Evolutionary conservation across 2,329 filamentous ascomycete genomes (phyloP), one percentile per base, ranked within the genome.

Genomic region (Sporothrix schenckii): DNA sequence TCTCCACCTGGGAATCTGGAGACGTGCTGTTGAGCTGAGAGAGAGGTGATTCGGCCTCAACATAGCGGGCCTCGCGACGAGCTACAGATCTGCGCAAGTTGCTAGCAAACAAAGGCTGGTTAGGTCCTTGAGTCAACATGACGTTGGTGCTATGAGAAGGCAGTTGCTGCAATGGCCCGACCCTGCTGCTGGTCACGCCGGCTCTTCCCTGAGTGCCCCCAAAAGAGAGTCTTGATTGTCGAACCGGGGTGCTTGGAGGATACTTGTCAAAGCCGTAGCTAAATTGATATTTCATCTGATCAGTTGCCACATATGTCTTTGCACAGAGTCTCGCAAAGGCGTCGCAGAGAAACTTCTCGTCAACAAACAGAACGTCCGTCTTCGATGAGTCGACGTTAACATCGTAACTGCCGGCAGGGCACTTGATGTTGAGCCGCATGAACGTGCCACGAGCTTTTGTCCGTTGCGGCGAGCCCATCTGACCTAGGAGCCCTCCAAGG

Each of bases 361-460:
- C 81, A 4, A 81, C 81, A 75, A 94, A 93, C 0, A 92, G 75
- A 1, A 94, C 84, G 74, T 92, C 87, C 70, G 92, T 88, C 76
- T 94, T 94, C 3, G 87, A 82, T 3, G 91, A 87, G 72, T 92
- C 88, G 6, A 93, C 79, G 74, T 93, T 94, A 1, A 85, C 82
- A 78, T 94, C 91, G 75, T 94, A 94, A 71, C 83, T 88, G 39
- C 84, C 83, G 0, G 80, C 76, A 0, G 87, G 84, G 75, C 90
- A 93, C 16, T 77, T 77, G 41, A 94, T 87, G 70, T 88, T 85
- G 50, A 94, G 78, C 53, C 83, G 83, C 53, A 93, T 78, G 76
- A 93, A 93, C 0, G 85, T 84, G 66, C 87, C 84, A 21, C 81
- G 65, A 2, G 69, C 24, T 21, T 83, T 27, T 82, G 74, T 39